Evolutionary conservation across 352 stramenopile genomes (phyloP).

Genomic region (Phytophthora pini): DNA sequence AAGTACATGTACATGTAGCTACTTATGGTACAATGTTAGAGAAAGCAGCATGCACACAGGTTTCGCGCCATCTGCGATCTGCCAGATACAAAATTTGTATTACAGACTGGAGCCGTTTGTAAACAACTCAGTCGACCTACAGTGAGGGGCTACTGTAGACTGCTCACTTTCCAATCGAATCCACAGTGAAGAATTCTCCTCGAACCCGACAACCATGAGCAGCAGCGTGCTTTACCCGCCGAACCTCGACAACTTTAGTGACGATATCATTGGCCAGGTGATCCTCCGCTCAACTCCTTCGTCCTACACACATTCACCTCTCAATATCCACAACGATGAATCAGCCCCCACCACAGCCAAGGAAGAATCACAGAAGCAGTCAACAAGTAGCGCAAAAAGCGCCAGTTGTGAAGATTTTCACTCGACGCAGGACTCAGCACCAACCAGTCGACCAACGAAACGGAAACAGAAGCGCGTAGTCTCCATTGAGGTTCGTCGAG

Average conservation of each 20-base stretch:
- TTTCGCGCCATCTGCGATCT: too few relatives aligned
- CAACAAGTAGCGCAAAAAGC: too few relatives aligned
- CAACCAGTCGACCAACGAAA: neutral
- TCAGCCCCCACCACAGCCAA: neutral
- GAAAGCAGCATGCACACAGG: too few relatives aligned
- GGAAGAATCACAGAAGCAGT: too few relatives aligned
- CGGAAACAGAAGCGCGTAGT: neutral
- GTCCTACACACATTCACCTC: neutral
- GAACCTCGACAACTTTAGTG: neutral
- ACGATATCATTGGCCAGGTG: neutral
- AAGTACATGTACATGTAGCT: too few relatives aligned
- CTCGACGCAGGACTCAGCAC: too few relatives aligned
- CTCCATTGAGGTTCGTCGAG: neutral
- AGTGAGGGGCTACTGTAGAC: neutral
- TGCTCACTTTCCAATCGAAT: neutral
- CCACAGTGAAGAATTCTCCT: neutral
- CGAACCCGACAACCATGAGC: neutral
- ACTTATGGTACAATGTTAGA: too few relatives aligned
- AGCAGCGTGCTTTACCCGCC: neutral
- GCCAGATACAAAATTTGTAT: too few relatives aligned
- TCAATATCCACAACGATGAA: neutral
- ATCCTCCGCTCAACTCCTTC: neutral
- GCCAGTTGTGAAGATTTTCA: too few relatives aligned
- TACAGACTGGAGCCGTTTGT: too few relatives aligned
- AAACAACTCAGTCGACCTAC: too few relatives aligned